Percentiles rank a stretch among this genome's conserved stretches.
phyloP scores from a whole-genome alignment of 179 eudicot species.

The Spinacia oleracea region DNA sequence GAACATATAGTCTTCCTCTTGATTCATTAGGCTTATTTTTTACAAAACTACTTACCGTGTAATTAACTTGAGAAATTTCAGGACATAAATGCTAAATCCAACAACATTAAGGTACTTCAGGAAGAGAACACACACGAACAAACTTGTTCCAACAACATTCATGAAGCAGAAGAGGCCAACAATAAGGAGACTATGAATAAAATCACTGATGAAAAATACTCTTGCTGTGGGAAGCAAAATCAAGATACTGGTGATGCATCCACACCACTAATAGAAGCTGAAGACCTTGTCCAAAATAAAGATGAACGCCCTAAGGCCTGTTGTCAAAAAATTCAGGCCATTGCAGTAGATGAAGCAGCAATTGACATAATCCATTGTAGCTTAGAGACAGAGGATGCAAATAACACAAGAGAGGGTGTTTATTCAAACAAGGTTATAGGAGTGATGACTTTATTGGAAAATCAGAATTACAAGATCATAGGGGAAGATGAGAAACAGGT shows the following conservation, averaged over 20 bases:
- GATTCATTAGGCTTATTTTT: too few relatives aligned
- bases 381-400: not conserved
- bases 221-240: not conserved
- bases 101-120: not conserved
- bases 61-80: not conserved
- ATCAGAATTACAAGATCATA: not conserved
- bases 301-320: constrained; percentile 5
- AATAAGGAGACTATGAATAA: not conserved
- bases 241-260: constrained; percentile 10
- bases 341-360: not conserved
- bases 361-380: not conserved
- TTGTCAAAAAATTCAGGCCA: not conserved
- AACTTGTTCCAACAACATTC: not conserved
- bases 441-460: not conserved
- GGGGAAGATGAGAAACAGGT: too few relatives aligned
- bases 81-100: not conserved
- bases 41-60: too few relatives aligned
- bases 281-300: not conserved
- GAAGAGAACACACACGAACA: not conserved
- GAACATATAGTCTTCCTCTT: too few relatives aligned
- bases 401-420: not conserved
- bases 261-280: not conserved
- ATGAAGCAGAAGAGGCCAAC: not conserved
- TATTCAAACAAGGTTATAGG: not conserved
- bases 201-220: not conserved